Conservation (phyloP, 495 filamentous ascomycete genomes). For the Penicillium robsamsonii region DNA sequence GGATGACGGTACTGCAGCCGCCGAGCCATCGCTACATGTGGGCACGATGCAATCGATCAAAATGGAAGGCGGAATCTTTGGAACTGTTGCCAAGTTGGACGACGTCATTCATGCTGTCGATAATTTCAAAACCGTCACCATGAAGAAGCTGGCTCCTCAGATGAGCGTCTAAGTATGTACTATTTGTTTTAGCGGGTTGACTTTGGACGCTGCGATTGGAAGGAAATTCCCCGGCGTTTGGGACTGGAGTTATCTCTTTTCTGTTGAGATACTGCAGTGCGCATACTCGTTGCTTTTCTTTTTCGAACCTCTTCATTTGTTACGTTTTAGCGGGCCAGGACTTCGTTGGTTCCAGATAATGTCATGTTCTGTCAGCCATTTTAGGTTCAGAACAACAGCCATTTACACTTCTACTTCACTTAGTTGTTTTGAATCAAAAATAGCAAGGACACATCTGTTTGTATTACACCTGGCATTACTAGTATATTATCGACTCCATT, state of each 20-base stretch:
- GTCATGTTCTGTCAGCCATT: not conserved
- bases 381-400: not conserved
- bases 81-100: conserved; percentile 45
- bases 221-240: conserved; percentile 10
- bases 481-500: not conserved
- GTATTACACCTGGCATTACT: not conserved
- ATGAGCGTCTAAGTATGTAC: conserved; percentile 27
- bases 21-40: conserved; percentile 46
- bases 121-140: conserved; percentile 42
- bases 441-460: not conserved
- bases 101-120: conserved; percentile 51
- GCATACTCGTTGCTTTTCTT: conserved; percentile 1
- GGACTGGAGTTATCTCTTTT: conserved; percentile 20
- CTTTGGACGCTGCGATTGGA: conserved; percentile 12
- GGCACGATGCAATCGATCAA: conserved; percentile 52
- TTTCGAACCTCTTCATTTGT: not conserved
- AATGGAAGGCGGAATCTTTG: conserved; percentile 61
- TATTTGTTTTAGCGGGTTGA: conserved; percentile 17
- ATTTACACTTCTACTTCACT: not conserved
- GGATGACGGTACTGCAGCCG: conserved; percentile 53
- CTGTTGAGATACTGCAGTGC: conserved; percentile 5
- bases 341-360: not conserved
- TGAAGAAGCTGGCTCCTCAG: conserved; percentile 48
- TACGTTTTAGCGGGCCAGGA: not conserved
- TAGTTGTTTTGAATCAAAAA: not conserved